Evolutionary conservation across 495 filamentous ascomycete species (phyloP), one percentile per base, ranked within the genome.

Genomic region (Trichoderma orchidacearum): DNA sequence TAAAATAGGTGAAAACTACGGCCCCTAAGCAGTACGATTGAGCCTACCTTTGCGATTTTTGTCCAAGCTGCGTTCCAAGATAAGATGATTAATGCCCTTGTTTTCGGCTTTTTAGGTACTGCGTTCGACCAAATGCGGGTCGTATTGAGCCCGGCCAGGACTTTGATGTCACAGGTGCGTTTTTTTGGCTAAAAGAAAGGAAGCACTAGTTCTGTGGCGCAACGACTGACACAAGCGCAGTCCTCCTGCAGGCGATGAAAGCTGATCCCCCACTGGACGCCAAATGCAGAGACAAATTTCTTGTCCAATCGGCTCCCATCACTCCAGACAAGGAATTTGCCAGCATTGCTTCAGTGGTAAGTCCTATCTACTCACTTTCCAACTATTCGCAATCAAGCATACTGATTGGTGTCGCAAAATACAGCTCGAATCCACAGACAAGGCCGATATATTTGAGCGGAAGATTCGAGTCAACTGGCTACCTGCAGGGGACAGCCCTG

Each of bases 171-270:
- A 86, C 92, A 72, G 91, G 91, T 96, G 75, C 61, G 80, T 71
- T 48, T 30, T 9, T 13, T n/a, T 25, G n/a, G 23, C 29, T 6
- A 53, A 59, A 29, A 8, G 52, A 29, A 30, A 23, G 28, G 23
- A 45, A 23, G n/a, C n/a, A n/a, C 35, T 48, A 12, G 17, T 11
- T n/a, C 28, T 21, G 3, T 23, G 6, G 21, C 27, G 11, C 11
- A 13, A n/a, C 30, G 53, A 56, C 63, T 59, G 34, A 54, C 34
- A 59, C 54, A 27, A 29, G 51, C 57, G 53, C 65, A 96, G 93
- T 98, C 18, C 80, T 97, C 34, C 81, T 98, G 27, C 93, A 98
- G 73, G 89, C 91, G 21, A 95, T 97, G 94, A 96, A 95, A 74
- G 84, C 90, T 64, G 90, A 96, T 64, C 93, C 92, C 27, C 80